Base-by-base conservation (phyloP, 2,329 filamentous ascomycete genomes). In the Boeremia lycopersici region DNA sequence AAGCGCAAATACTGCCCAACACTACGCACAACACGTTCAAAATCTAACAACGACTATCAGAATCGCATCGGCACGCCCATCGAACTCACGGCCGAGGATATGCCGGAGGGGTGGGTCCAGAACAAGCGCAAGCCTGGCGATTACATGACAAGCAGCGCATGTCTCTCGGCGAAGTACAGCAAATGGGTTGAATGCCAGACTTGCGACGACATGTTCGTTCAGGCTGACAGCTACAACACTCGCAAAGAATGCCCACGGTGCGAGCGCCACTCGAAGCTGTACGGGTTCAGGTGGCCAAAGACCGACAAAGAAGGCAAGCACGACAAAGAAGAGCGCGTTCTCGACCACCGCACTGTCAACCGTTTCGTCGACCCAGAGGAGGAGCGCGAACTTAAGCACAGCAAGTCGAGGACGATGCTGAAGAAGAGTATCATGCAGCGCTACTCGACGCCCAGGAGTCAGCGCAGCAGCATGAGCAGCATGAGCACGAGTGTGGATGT, bases 221-320 rank as follows among this genome's bases (percentile, higher is more conserved):
- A 98, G 73, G 83, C 86, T 35, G 89, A 98, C 60, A 91, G 91
- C 0, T 97, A 96, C 73, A 88, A 65, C 61, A 97, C 93, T 1
- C 86, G 89, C 47, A 87, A 89, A 43, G 89, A 91, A 13, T 99
- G 95, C 72, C 93, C 91, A 4, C 86, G 95, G 6, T 99, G 95
- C 74, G 95, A 99, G 77, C 86, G 95, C 0, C 95, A 99, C 71
- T 96, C 90, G 13, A 98, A 96, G 78, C 79, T 99, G 0, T 99
- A 98, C 72, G 96, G 96, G 0, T 97, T 90, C 70, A 82, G 89
- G 53, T 99, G 95, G 95, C 95, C 95, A 6, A 97, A 99, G 79
- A 98, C 95, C 0, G 89, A 96, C 56, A 89, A 83, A 58, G 86
- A 89, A 25, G 90, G 90, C 0, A 85, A 86, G 13, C 75, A 84